Evolutionary conservation across 306 rosid genomes (phyloP).

Genomic region (Prinsepia uniflora): DNA sequence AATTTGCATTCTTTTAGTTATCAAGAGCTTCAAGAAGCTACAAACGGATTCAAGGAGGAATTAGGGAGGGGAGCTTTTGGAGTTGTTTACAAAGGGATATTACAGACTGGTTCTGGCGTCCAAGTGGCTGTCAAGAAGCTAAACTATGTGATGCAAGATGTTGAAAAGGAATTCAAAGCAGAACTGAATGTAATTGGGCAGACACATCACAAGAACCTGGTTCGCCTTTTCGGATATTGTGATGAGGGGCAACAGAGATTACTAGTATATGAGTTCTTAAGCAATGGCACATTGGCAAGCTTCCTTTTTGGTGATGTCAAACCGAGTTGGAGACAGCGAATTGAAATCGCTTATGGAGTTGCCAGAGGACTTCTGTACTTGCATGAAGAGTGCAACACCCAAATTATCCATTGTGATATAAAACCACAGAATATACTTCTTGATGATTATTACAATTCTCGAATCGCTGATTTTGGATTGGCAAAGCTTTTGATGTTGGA

Average conservation of each 20-base stretch:
- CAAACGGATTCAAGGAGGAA: constrained; percentile 30
- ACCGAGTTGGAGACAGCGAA: constrained; percentile 29
- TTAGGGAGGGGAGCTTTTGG: constrained; percentile 40
- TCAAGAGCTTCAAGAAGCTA: constrained; percentile 33
- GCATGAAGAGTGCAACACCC: constrained; percentile 37
- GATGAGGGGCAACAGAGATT: constrained; percentile 13
- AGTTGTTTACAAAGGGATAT: constrained; percentile 29
- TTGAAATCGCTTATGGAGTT: constrained; percentile 22
- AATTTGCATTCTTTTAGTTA: constrained; percentile 28
- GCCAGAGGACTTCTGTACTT: constrained; percentile 28
- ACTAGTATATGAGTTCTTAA: constrained; percentile 25
- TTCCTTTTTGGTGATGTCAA: constrained; percentile 19
- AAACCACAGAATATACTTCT: constrained; percentile 45
- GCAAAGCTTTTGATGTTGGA: constrained; percentile 30
- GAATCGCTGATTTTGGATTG: constrained; percentile 35
- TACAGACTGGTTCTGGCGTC: constrained; percentile 1
- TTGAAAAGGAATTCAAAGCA: constrained; percentile 27
- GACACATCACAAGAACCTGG: constrained; percentile 39
- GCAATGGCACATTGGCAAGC: constrained; percentile 29
- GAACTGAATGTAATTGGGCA: constrained; percentile 29
- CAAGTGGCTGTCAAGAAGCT: constrained; percentile 34
- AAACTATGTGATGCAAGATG: background rate
- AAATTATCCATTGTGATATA: constrained; percentile 37
- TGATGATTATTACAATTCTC: constrained; percentile 27
- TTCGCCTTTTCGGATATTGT: constrained; percentile 24